Evolutionary conservation across 805 yeast genomes (phyloP), one percentile per base, ranked within the genome.

Genomic region (Saccharomycopsis guyanensis): DNA sequence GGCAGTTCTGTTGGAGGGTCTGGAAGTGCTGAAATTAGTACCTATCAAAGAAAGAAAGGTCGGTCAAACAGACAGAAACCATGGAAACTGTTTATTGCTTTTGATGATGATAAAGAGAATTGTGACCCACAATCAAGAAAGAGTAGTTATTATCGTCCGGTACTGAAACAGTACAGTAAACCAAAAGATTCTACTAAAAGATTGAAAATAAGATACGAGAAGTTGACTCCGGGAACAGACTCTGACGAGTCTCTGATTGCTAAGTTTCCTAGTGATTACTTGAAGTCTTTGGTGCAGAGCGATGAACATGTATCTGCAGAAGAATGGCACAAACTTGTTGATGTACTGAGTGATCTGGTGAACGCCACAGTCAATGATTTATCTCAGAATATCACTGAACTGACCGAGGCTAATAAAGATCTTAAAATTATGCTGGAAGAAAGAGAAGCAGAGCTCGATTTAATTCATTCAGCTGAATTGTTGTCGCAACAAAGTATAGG

Each of bases 71-170:
- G n/a, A n/a, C n/a, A n/a, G n/a, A n/a, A n/a, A n/a, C n/a, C n/a
- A n/a, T n/a, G n/a, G n/a, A n/a, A n/a, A n/a, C n/a, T n/a, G n/a
- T n/a, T n/a, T n/a, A n/a, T n/a, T n/a, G n/a, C 44, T 15, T 15
- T 22, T 18, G 50, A 47, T 34, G 50, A 33, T 15, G 29, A 47
- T 40, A 47, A 47, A 32, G 50, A 47, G 23, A 47, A 47, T 38
- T 6, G 20, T 6, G 31, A 29, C 16, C 50, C 50, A 15, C 15
- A n/a, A 2, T 18, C 3, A 36, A 36, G 37, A 22, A 42, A 42
- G 29, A 32, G 18, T 7, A 27, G 35, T 10, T 39, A 43, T 23
- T 13, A 34, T 4, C 34, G 25, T 10, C 50, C 50, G 3, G 23
- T 42, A 10, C 16, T 42, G n/a, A 46, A 41, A n/a, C 16, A 31